These are phyloP conservation scores for Melastoma malabathricum DNA, from an alignment of 345 rosid genomes.

Conservation along the genomic window DNA sequence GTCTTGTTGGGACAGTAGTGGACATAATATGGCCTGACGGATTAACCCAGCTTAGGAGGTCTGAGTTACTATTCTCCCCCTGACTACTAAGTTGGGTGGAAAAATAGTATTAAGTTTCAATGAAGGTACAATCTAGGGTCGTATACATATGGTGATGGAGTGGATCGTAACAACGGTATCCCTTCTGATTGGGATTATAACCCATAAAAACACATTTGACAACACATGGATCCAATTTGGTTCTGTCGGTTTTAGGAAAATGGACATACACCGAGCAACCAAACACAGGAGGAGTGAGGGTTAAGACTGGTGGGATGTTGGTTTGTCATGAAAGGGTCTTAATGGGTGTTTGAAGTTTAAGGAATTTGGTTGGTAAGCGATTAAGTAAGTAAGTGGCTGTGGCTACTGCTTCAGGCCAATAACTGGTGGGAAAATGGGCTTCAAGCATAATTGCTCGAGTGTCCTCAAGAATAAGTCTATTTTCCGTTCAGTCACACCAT, in stretches of 20 bases:
- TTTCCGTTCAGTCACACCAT: background rate
- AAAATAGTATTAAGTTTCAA: background rate
- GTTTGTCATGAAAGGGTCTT: background rate
- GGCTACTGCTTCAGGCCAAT: background rate
- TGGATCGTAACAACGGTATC: constrained; percentile 3
- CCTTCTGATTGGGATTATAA: background rate
- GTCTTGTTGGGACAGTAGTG: no score
- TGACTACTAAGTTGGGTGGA: background rate
- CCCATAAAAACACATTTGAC: constrained; percentile 6
- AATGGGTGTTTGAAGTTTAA: background rate
- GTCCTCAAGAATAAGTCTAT: background rate
- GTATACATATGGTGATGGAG: background rate
- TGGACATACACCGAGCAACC: background rate
- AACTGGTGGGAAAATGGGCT: background rate
- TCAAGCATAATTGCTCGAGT: background rate
- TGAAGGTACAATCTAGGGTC: constrained; percentile 5
- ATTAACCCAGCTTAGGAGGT: no score
- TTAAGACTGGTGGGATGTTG: background rate
- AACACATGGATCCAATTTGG: background rate
- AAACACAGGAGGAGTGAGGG: background rate
- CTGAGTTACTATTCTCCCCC: no score
- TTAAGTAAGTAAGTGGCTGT: background rate
- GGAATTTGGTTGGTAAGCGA: background rate
- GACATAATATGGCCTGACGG: no score
- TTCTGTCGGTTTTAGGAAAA: background rate